Evolutionary conservation across 148 eudicot genomes (phyloP).

Genomic region (Rhododendron griersonianum): DNA sequence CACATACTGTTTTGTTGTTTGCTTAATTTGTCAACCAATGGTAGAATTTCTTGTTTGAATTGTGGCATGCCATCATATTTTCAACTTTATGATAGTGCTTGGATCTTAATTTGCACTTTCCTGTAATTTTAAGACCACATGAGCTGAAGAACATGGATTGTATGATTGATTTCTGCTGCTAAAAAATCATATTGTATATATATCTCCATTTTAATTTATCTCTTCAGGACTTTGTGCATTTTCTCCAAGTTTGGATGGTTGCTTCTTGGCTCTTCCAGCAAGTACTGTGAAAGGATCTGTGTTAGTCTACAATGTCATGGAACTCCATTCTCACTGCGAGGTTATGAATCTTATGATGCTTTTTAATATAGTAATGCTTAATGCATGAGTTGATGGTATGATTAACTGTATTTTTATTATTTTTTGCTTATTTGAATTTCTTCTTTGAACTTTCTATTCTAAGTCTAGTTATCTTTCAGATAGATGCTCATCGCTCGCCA

Average conservation of each 20-base stretch:
- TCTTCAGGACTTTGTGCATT: constrained; percentile 83
- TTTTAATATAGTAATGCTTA: background rate
- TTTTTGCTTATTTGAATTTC: background rate
- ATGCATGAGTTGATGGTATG: background rate
- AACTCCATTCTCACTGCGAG: constrained; percentile 91
- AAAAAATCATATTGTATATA: no score
- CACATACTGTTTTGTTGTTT: background rate
- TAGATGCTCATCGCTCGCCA: constrained; percentile 89
- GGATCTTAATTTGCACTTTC: background rate
- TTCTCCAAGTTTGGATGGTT: constrained; percentile 68
- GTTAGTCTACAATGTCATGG: constrained; percentile 77
- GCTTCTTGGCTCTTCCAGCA: constrained; percentile 94
- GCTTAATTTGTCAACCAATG: background rate
- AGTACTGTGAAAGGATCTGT: constrained; percentile 71
- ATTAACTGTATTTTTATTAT: background rate
- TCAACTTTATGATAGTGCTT: background rate
- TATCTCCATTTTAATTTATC: no score
- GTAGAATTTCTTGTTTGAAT: background rate
- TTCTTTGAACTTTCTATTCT: background rate
- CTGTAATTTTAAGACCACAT: background rate
- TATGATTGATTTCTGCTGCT: background rate
- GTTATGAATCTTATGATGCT: constrained; percentile 23
- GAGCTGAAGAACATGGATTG: background rate
- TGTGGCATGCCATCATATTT: background rate
- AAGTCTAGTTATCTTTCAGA: constrained; percentile 39